These are phyloP conservation scores for Beta vulgaris DNA, from an alignment of 148 eudicot species.

Conservation along the genomic window DNA sequence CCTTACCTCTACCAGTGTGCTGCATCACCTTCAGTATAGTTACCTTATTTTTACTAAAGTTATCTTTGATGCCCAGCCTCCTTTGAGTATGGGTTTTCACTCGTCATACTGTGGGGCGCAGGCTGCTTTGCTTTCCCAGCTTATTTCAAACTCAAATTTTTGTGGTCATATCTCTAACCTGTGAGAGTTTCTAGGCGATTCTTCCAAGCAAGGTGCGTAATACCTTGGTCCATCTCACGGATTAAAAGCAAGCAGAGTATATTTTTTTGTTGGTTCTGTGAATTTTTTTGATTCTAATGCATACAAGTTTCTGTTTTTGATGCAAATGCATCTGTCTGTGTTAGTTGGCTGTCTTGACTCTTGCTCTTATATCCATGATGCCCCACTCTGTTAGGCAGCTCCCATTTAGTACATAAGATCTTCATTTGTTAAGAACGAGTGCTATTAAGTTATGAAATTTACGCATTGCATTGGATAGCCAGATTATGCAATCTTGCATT, in stretches of 20 bases:
- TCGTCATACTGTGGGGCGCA: background rate
- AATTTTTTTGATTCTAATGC: background rate
- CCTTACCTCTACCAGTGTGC: background rate
- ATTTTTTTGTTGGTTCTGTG: background rate
- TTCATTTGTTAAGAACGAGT: background rate
- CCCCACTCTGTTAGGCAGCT: background rate
- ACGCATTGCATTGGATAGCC: background rate
- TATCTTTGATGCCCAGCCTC: background rate
- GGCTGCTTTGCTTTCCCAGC: background rate
- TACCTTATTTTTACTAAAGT: background rate
- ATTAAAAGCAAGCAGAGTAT: background rate
- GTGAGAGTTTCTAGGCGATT: background rate
- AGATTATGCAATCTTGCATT: background rate
- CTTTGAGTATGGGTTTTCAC: background rate
- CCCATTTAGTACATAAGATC: background rate
- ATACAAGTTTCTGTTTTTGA: background rate
- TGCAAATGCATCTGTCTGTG: background rate
- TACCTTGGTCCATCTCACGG: background rate
- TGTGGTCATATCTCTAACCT: background rate
- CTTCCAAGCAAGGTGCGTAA: background rate
- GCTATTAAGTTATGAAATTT: conserved; percentile 8
- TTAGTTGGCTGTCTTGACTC: background rate
- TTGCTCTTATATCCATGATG: background rate
- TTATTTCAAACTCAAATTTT: background rate
- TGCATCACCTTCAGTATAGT: background rate